These are phyloP conservation scores for Volvox carteri DNA, from an alignment of 163 green algal species.

Conservation along the genomic window DNA sequence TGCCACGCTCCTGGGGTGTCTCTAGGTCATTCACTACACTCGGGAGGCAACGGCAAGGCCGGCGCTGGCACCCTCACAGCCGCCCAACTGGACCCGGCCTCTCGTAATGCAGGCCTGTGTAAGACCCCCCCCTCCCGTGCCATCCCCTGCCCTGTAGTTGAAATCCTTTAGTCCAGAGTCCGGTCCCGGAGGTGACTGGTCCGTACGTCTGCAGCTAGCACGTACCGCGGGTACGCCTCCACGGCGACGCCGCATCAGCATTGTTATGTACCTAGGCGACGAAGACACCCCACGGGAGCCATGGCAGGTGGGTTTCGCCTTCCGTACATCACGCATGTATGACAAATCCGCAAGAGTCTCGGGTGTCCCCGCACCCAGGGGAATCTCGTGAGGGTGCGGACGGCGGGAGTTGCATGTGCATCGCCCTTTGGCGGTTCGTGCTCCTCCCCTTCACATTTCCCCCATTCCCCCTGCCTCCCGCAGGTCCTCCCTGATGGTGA, in stretches of 20 bases:
- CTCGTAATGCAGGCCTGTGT: too few species aligned
- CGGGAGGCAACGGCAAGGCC: too few species aligned
- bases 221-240: background rate
- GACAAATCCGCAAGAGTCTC: too few species aligned
- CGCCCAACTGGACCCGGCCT: too few species aligned
- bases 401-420: too few species aligned
- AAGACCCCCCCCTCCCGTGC: background rate
- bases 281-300: slow-evolving; percentile 67
- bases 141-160: slow-evolving; percentile 59
- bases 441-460: background rate
- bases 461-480: background rate
- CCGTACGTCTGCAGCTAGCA: slow-evolving; percentile 65
- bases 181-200: slow-evolving; percentile 87
- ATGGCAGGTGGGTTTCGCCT: slow-evolving; percentile 54
- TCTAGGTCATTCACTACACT: too few species aligned
- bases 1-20: too few species aligned
- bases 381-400: too few species aligned
- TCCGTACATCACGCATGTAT: too few species aligned
- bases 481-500: slow-evolving; percentile 48
- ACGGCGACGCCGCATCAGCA: slow-evolving; percentile 61
- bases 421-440: too few species aligned
- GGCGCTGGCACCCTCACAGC: too few species aligned
- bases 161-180: slow-evolving; percentile 66
- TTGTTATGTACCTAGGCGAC: slow-evolving; percentile 85
- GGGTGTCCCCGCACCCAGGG: too few species aligned